A percentile compares a stretch with the other conserved stretches of the same genome.
Evolutionary conservation across 768 basidiomycete genomes (phyloP).

Genomic region (Pleurotus sapidus): DNA sequence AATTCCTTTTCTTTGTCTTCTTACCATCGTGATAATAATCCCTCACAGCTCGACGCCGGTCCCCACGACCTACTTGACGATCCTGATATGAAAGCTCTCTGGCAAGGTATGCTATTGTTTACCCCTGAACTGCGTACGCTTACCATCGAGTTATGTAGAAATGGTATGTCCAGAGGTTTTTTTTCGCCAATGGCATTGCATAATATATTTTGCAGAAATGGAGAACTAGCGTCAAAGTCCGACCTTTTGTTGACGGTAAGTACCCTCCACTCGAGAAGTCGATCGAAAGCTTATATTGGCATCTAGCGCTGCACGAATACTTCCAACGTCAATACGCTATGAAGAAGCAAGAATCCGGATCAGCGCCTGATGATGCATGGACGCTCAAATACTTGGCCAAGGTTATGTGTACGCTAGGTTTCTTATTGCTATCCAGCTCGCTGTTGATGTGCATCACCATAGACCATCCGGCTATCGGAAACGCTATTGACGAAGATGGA

Average conservation of each 20-base stretch:
- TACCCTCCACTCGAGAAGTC: neutral
- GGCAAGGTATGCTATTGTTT: conserved; percentile 16
- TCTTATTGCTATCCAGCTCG: neutral
- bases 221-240: conserved; percentile 20
- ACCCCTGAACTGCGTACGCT: neutral
- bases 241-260: conserved; percentile 21
- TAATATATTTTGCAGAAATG: conserved; percentile 10
- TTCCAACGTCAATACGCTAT: conserved; percentile 12
- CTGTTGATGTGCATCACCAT: neutral
- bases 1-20: neutral
- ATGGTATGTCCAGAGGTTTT: conserved; percentile 13
- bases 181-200: neutral
- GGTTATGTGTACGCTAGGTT: conserved; percentile 17
- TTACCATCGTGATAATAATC: neutral
- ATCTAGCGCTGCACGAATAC: conserved; percentile 14
- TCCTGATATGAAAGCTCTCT: conserved; percentile 17
- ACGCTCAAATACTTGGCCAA: conserved; percentile 19
- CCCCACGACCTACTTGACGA: conserved; percentile 21
- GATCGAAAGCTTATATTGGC: neutral
- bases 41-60: conserved; percentile 16
- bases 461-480: conserved; percentile 16
- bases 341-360: conserved; percentile 7
- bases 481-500: conserved; percentile 18
- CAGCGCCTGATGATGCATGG: conserved; percentile 16
- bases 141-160: conserved; percentile 5